These are phyloP conservation scores for Fonsecaea multimorphosa DNA, from an alignment of 2,329 filamentous ascomycete genomes.

Conservation along the genomic window DNA sequence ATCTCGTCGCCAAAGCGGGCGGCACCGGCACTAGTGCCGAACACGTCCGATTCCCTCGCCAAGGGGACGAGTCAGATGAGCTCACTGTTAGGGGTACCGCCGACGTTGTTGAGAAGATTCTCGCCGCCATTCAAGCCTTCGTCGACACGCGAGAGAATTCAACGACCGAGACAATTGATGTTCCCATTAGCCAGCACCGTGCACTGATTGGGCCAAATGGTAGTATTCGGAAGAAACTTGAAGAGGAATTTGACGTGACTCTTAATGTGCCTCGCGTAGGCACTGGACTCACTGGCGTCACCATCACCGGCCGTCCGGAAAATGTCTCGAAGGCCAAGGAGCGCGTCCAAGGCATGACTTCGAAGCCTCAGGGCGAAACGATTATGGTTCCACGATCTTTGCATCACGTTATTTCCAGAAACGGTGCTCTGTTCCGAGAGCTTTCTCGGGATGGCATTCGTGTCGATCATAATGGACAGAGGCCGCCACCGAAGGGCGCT, in stretches of 20 bases:
- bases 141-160: conserved; percentile 85
- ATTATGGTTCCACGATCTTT: conserved; percentile 80
- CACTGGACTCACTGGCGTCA: conserved; percentile 81
- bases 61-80: conserved; percentile 77
- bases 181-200: conserved; percentile 88
- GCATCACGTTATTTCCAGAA: conserved; percentile 85
- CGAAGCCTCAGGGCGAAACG: conserved; percentile 86
- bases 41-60: conserved; percentile 92
- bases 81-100: conserved; percentile 89
- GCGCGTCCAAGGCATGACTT: conserved; percentile 78
- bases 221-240: conserved; percentile 81
- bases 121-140: conserved; percentile 78
- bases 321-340: conserved; percentile 85
- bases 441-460: conserved; percentile 87
- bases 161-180: conserved; percentile 76
- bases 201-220: conserved; percentile 90
- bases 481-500: conserved; percentile 72
- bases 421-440: conserved; percentile 90
- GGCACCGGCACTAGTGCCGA: conserved; percentile 87
- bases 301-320: conserved; percentile 77
- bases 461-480: conserved; percentile 85
- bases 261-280: conserved; percentile 93
- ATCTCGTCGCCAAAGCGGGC: conserved; percentile 85
- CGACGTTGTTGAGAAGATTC: conserved; percentile 85
- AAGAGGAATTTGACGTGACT: conserved; percentile 82